Conservation (phyloP, 1,284 basidiomycete genomes). For the Rhodofomes roseus region DNA sequence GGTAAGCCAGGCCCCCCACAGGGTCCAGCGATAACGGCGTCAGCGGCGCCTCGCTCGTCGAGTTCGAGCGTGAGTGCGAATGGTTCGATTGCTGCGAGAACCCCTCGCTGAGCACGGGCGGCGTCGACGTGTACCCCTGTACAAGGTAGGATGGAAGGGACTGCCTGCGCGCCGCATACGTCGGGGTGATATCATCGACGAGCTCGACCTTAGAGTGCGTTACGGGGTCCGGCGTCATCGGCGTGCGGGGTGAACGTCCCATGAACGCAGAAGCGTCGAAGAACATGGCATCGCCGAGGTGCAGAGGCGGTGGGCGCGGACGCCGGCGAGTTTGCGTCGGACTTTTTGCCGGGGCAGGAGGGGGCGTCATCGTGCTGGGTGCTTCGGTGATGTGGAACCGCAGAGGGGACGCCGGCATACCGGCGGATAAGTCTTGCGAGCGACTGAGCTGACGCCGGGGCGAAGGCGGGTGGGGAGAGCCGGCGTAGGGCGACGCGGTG, state of each 20-base stretch:
- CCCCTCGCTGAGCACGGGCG: constrained; percentile 2
- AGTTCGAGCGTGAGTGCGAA: constrained; percentile 18
- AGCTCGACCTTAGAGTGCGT: background rate
- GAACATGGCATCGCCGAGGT: constrained; percentile 12
- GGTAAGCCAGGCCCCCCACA: constrained; percentile 11
- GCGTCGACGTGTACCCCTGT: constrained; percentile 14
- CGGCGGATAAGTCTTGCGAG: background rate
- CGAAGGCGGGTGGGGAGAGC: constrained; percentile 2
- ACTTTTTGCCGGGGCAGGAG: background rate
- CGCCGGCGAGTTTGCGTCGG: background rate
- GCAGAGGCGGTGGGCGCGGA: constrained; percentile 17
- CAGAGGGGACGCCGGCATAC: constrained; percentile 1
- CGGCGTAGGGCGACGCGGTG: background rate
- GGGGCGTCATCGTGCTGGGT: background rate
- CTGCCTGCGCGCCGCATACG: constrained; percentile 11
- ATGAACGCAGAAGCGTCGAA: constrained; percentile 5
- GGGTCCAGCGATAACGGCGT: constrained; percentile 15
- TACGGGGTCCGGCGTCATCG: constrained; percentile 8
- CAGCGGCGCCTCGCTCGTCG: constrained; percentile 15
- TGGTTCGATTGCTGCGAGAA: background rate
- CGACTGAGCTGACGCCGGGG: background rate
- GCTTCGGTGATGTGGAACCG: background rate
- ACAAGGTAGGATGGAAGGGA: constrained; percentile 24
- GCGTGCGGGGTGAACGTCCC: background rate
- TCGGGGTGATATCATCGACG: constrained; percentile 3